These are phyloP conservation scores for Parascedosporium putredinis DNA, from an alignment of 2,329 filamentous ascomycete genomes.

Conservation along the genomic window DNA sequence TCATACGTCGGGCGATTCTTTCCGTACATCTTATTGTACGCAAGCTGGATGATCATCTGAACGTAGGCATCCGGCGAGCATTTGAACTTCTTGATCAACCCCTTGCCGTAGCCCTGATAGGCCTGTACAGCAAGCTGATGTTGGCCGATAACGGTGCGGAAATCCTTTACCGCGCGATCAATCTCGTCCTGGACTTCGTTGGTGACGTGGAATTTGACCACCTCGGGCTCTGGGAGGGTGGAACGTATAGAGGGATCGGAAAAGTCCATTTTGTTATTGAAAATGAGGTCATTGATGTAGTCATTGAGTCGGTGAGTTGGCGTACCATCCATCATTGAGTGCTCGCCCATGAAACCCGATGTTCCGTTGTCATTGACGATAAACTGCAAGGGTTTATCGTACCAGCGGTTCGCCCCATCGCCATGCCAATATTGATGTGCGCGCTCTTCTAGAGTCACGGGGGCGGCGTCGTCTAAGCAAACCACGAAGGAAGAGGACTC, in stretches of 20 bases:
- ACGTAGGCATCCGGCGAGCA: constrained; percentile 96
- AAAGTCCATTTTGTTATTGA: constrained; percentile 89
- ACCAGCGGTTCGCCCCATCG: constrained; percentile 92
- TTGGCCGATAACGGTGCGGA: constrained; percentile 67
- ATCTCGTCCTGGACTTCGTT: constrained; percentile 68
- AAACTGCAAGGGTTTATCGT: constrained; percentile 95
- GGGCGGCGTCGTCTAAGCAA: constrained; percentile 83
- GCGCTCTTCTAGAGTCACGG: constrained; percentile 90
- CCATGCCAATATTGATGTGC: constrained; percentile 97
- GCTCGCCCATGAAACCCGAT: constrained; percentile 94
- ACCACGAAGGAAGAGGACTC: constrained; percentile 85
- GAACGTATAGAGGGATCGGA: constrained; percentile 68
- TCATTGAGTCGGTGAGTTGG: constrained; percentile 96
- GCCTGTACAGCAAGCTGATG: constrained; percentile 91
- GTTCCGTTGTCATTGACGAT: constrained; percentile 98
- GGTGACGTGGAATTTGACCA: constrained; percentile 69
- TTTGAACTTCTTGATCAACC: constrained; percentile 98
- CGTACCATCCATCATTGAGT: constrained; percentile 99
- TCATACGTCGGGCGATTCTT: constrained; percentile 97
- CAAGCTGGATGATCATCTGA: constrained; percentile 96
- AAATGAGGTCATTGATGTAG: constrained; percentile 83
- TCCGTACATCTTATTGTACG: constrained; percentile 98
- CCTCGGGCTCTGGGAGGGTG: constrained; percentile 68
- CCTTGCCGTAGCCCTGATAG: constrained; percentile 96
- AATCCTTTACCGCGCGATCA: constrained; percentile 66